Evolutionary conservation across 73 alveolate genomes (phyloP).

Genomic region (Blepharisma stoltei): DNA sequence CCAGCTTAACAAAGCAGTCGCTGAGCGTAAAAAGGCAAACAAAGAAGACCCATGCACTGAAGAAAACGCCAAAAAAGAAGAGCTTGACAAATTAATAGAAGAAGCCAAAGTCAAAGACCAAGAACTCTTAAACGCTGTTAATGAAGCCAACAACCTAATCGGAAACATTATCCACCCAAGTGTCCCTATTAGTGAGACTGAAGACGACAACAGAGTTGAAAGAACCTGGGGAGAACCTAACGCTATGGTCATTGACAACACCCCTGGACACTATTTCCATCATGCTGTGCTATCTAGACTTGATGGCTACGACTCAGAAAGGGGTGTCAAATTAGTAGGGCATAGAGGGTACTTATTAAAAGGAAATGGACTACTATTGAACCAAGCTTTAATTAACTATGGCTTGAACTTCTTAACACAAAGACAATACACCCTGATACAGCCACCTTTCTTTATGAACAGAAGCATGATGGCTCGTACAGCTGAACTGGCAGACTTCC

Average conservation of each 20-base stretch:
- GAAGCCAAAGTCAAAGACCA: conserved; percentile 24
- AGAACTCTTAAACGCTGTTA: conserved; percentile 29
- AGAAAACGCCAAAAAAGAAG: conserved; percentile 36
- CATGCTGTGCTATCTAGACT: conserved; percentile 85
- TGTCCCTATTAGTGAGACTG: conserved; percentile 92
- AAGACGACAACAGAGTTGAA: conserved; percentile 83
- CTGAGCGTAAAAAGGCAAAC: conserved; percentile 62
- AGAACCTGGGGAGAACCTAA: conserved; percentile 87
- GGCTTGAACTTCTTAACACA: conserved; percentile 84
- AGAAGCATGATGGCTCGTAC: conserved; percentile 96
- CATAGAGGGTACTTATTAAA: conserved; percentile 97
- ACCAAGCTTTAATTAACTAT: conserved; percentile 96
- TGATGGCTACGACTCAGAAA: conserved; percentile 85
- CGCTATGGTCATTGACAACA: conserved; percentile 70
- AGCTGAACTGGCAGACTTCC: conserved; percentile 97
- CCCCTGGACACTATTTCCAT: conserved; percentile 92
- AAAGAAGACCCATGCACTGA: conserved; percentile 45
- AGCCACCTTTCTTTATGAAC: conserved; percentile 99
- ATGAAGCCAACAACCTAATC: conserved; percentile 42
- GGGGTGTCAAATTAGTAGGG: conserved; percentile 94
- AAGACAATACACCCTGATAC: conserved; percentile 84
- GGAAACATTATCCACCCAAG: conserved; percentile 87
- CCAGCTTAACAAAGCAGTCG: conserved; percentile 60
- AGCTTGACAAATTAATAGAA: conserved; percentile 38
- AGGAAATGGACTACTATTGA: conserved; percentile 94